These are phyloP conservation scores for Mucor plumbeus DNA, from an alignment of 371 early-diverging fungal species.

Conservation along the genomic window DNA sequence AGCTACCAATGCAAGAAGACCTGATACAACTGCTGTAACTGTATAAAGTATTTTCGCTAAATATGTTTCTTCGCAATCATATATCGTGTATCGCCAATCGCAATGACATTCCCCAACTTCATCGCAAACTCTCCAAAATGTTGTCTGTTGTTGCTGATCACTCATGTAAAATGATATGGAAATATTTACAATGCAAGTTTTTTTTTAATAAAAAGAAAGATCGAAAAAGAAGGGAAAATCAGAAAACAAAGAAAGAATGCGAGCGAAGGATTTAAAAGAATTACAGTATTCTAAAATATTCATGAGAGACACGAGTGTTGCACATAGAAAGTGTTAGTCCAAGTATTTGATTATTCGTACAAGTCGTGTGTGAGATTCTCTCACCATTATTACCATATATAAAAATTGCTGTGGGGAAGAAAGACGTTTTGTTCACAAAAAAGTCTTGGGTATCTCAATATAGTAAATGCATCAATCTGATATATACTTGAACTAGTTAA, in stretches of 20 bases:
- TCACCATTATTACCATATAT: background rate
- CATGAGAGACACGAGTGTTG: background rate
- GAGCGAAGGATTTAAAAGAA: background rate
- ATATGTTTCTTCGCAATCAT: constrained; percentile 16
- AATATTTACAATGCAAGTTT: background rate
- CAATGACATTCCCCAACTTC: constrained; percentile 17
- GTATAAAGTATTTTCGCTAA: constrained; percentile 8
- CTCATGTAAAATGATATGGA: background rate
- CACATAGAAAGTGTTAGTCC: background rate
- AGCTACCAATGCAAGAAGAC: background rate
- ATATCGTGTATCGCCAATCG: constrained; percentile 20
- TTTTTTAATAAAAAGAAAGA: background rate
- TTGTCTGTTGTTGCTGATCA: constrained; percentile 1
- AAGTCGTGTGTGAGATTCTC: background rate
- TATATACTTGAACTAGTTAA: background rate
- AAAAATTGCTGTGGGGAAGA: constrained; percentile 4
- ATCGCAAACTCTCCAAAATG: constrained; percentile 25
- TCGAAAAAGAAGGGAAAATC: no score
- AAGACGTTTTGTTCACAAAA: background rate
- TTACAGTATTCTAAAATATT: background rate
- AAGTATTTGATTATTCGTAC: background rate
- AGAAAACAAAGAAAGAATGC: background rate
- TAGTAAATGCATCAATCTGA: background rate
- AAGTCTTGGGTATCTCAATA: background rate
- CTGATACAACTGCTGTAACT: constrained; percentile 11